These are phyloP conservation scores for Polygonum aviculare DNA, from an alignment of 148 eudicot genomes.

Conservation along the genomic window DNA sequence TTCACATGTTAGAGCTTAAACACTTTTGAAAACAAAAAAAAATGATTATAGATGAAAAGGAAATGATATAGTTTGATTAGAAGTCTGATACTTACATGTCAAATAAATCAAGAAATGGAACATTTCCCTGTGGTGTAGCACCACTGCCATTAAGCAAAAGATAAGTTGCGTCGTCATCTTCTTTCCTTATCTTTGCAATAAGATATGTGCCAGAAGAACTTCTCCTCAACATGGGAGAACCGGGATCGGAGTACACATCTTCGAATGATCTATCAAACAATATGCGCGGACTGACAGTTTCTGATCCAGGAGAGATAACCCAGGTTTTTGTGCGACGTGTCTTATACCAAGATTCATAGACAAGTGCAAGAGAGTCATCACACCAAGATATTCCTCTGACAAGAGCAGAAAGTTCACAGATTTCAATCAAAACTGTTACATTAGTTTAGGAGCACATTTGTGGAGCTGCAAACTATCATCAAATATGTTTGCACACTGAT, in stretches of 20 bases:
- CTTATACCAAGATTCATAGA: slow-evolving; percentile 92
- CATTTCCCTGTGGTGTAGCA: slow-evolving; percentile 86
- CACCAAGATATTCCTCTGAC: slow-evolving; percentile 90
- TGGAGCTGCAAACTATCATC: neutral
- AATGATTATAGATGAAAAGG: neutral
- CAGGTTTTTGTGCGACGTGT: slow-evolving; percentile 78
- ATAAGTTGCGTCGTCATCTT: slow-evolving; percentile 58
- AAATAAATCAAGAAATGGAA: slow-evolving; percentile 87
- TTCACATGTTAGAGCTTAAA: slow-evolving; percentile 14
- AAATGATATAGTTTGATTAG: neutral
- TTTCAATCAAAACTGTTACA: neutral
- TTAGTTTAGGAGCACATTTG: neutral
- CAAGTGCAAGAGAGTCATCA: slow-evolving; percentile 89
- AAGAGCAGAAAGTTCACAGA: slow-evolving; percentile 5
- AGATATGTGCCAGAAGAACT: slow-evolving; percentile 67
- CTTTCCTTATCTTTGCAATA: slow-evolving; percentile 70
- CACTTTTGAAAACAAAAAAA: slow-evolving; percentile 11
- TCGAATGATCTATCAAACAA: slow-evolving; percentile 91
- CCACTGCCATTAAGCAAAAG: slow-evolving; percentile 79
- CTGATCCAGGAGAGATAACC: slow-evolving; percentile 77
- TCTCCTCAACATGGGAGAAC: slow-evolving; percentile 93
- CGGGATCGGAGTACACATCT: slow-evolving; percentile 97
- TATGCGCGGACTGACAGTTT: slow-evolving; percentile 55
- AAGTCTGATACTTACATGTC: slow-evolving; percentile 54
- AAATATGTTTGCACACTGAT: neutral